Evolutionary conservation across 2,329 filamentous ascomycete species (phyloP), one percentile per base, ranked within the genome.

Genomic region (Trichoderma hamatum): DNA sequence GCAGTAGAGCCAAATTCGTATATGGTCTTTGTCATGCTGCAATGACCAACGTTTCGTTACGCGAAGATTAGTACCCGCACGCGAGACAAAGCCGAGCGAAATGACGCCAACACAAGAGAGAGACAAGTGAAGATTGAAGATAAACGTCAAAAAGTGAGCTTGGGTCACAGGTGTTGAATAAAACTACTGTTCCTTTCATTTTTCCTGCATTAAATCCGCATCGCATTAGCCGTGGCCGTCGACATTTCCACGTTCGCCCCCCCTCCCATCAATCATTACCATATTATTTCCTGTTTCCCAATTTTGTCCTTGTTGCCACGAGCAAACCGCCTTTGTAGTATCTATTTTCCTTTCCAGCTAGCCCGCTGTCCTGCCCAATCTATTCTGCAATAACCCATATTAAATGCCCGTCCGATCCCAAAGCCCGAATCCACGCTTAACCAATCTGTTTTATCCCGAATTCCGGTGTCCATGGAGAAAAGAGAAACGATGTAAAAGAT

Each of bases 381-480:
- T 68, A 68, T 68, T 32, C 55, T 54, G 34, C 36, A 60, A 60
- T 49, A 68, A 26, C 16, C 55, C 36, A 60, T 55, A 54, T 52
- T 30, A 43, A 62, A 30, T 46, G 10, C 63, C 62, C 21, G 14
- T 66, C 39, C 63, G 10, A 19, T 19, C 14, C 54, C 28, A 39
- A 43, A 43, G 7, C 16, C 16, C 39, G 19, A 43, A 21, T 61
- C 58, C 58, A 46, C 49, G 24, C 21, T 46, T 61, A 54, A 26
- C 66, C 21, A 68, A 43, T 68, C 32, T 63, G 58, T 52, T 62
- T 39, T 62, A 21, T 30, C 46, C 43, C 55, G 30, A 34, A 21
- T 51, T 49, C 30, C 28, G 21, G 24, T 58, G 43, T 54, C 63
- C 21, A 34, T 26, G 51, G n/a, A 46, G 21, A 28, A 60, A 46